phyloP scores from a whole-genome alignment of 2,329 filamentous ascomycete species.

The Trichoderma breve region DNA sequence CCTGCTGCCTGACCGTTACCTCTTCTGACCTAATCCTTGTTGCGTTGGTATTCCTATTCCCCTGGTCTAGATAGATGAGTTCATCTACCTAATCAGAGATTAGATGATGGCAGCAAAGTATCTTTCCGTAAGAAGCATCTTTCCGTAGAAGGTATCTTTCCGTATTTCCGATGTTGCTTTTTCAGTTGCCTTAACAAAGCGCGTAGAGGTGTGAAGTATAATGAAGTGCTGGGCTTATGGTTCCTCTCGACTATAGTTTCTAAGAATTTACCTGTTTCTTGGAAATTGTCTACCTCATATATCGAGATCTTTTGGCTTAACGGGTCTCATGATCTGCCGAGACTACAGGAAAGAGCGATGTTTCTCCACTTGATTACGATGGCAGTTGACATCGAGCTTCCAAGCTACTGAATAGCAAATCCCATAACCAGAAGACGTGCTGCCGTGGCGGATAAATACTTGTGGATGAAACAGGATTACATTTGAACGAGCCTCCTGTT shows the following conservation, averaged over 20 bases:
- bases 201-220: not conserved
- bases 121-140: too few relatives aligned
- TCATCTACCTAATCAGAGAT: not conserved
- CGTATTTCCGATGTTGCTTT: not conserved
- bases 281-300: not conserved
- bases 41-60: not conserved
- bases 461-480: not conserved
- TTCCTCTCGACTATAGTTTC: not conserved
- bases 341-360: not conserved
- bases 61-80: not conserved
- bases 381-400: too few relatives aligned
- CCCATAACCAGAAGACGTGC: too few relatives aligned
- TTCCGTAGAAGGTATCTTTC: too few relatives aligned
- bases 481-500: not conserved
- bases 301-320: not conserved
- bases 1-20: not conserved
- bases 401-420: too few relatives aligned
- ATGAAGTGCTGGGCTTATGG: not conserved
- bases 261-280: not conserved
- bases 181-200: not conserved
- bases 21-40: not conserved
- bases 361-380: too few relatives aligned
- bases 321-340: not conserved
- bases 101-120: not conserved
- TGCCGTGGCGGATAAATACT: not conserved